Evolutionary conservation across 179 eudicot genomes (phyloP), one percentile per base, ranked within the genome.

Genomic region (Heliamphora pulchella): DNA sequence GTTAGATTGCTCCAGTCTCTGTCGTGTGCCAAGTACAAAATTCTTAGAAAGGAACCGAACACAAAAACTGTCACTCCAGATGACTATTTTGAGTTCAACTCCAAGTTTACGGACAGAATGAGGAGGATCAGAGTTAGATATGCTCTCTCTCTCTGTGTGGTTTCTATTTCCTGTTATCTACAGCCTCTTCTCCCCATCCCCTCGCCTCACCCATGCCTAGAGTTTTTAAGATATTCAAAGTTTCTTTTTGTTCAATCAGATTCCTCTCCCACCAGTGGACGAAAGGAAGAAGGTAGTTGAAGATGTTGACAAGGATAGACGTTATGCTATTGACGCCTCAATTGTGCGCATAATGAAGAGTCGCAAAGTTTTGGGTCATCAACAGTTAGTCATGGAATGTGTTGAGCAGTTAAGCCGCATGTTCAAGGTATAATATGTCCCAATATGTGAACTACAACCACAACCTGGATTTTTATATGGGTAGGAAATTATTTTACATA

Each of bases 261-360:
- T 90, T 84, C 94, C 94, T 76, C 92, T 90, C 66, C 94, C 92
- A n/a, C 86, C 86, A 0, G 85, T 89, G 81, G 94, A 90, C 66
- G 93, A 90, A 76, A 89, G 86, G 87, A 89, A 89, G 80, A 90
- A 83, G 82, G 87, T 90, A 47, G 88, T 89, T 79, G 94, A 90
- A 83, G 94, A 90, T 79, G 92, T 90, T 71, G 94, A 89, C 77
- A 90, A 90, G 83, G 94, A 90, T 78, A 88, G 94, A 71, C 86
- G 94, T 41, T 89, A 89, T 80, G 92, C 94, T 20, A 90, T 90
- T 70, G 94, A 90, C 79, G 94, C 94, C 57, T 85, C 94, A 22
- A 85, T 90, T 80, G 93, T 90, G 13, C 90, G 92, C 14, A 89
- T 87, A 59, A 89, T 89, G 93, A 90, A 90, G 77, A 86, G 89